phyloP scores from a whole-genome alignment of 2,329 filamentous ascomycete species.

The Neofusicoccum kwambonambiense region DNA sequence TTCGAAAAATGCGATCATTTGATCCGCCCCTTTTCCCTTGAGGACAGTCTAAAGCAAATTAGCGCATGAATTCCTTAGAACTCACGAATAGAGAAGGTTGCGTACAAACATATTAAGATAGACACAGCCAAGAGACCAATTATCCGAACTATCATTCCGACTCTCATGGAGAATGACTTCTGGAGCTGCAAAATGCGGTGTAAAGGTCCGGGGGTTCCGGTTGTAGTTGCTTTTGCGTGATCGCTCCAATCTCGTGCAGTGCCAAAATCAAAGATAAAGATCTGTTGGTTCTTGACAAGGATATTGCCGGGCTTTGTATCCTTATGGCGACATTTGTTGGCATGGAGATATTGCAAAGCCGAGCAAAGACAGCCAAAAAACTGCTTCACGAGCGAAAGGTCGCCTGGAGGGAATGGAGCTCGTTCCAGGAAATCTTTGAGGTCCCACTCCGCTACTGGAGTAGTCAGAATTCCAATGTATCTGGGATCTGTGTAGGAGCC shows the following conservation, averaged over 20 bases:
- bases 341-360: slow-evolving; percentile 29
- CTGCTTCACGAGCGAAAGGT: slow-evolving; percentile 19
- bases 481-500: slow-evolving; percentile 18
- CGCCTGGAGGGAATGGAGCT: not conserved
- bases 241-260: slow-evolving; percentile 23
- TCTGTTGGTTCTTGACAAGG: slow-evolving; percentile 23
- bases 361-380: slow-evolving; percentile 31
- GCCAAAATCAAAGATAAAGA: slow-evolving; percentile 32
- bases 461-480: slow-evolving; percentile 10
- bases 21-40: no score
- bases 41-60: no score
- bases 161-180: not conserved
- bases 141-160: not conserved
- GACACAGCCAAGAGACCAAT: not conserved
- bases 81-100: no score
- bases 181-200: not conserved
- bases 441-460: slow-evolving; percentile 13
- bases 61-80: no score
- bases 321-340: slow-evolving; percentile 27
- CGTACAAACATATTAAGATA: not conserved
- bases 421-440: slow-evolving; percentile 9
- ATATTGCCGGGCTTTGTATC: slow-evolving; percentile 35
- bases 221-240: slow-evolving; percentile 18
- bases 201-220: not conserved
- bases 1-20: no score